Evolutionary conservation across 345 rosid species (phyloP).

Genomic region (Excoecaria cochinchinensis): DNA sequence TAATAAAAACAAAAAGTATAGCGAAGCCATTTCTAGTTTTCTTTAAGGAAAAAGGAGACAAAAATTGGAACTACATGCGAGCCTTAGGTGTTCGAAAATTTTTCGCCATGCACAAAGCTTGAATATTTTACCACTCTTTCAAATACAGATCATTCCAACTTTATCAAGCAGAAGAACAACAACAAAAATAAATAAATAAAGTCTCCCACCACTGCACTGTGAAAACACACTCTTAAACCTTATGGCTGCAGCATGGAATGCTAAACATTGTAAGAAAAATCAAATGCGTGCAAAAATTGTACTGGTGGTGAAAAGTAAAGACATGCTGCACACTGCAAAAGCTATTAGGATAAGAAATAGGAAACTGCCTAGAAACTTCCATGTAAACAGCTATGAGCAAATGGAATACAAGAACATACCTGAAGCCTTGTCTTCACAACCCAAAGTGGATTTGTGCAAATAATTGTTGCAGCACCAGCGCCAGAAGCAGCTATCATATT

Average conservation of each 20-base stretch:
- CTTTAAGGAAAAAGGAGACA: no score
- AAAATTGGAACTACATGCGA: no score
- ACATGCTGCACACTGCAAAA: neutral
- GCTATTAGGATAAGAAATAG: conserved; percentile 2
- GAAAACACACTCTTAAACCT: neutral
- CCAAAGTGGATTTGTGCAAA: conserved; percentile 87
- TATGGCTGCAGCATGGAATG: neutral
- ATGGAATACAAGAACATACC: conserved; percentile 32
- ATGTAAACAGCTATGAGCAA: neutral
- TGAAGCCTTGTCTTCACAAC: conserved; percentile 93
- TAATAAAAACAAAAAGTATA: no score
- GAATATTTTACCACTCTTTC: neutral
- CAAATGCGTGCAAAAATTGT: neutral
- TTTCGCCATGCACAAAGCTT: neutral
- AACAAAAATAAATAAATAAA: neutral
- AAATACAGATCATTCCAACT: neutral
- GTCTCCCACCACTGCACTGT: neutral
- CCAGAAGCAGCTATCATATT: conserved; percentile 84
- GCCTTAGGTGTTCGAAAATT: no score
- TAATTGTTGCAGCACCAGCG: conserved; percentile 83
- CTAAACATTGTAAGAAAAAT: neutral
- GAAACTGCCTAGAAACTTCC: neutral
- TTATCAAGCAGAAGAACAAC: neutral
- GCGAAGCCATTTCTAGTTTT: no score
- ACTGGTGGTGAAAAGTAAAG: neutral